Evolutionary conservation across 1,139 yeast species (phyloP), one percentile per base, ranked within the genome.

Genomic region (Spencermartinsiella ligniputridi): DNA sequence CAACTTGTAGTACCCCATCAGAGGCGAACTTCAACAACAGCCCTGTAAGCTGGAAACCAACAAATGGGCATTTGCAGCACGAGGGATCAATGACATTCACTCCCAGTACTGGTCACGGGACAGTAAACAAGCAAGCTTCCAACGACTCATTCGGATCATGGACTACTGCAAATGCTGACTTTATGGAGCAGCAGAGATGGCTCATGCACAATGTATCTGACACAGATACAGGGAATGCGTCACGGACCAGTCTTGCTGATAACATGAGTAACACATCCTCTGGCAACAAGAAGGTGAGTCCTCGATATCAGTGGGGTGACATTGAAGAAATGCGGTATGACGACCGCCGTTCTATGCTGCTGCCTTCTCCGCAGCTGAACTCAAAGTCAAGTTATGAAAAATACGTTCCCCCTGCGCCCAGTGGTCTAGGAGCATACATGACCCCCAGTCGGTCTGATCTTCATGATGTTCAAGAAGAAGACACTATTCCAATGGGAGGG

Each of bases 121-220:
- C 6, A 27, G 36, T 51, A 29, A 24, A 29, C 33, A 47, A 47
- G 16, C 44, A 51, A 24, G 24, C 40, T 18, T 51, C 53, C 5
- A 33, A 35, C 16, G 55, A 52, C 36, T 52, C 54, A 30, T 55
- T 55, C 41, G 58, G 54, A 11, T 46, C 55, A 2, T 55, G 58
- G 58, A 47, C 51, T 4, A 41, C 55, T 1, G 52, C 57, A 3
- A 52, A 50, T 38, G 19, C 51, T 11, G 56, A 53, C 30, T 55
- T 55, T 33, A 46, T 54, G 34, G 59, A 55, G 39, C 56, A 54
- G 37, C 59, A 55, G 44, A 43, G 49, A 21, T 54, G 58, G 59
- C 49, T 55, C 20, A 35, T 54, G 35, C 42, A 45, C 38, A 43
- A 42, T 13, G 46, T 25, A 3, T 38, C 37, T 3, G 37, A 21